Base-by-base conservation (phyloP, 2,329 filamentous ascomycete genomes). In the Alternaria sp. region DNA sequence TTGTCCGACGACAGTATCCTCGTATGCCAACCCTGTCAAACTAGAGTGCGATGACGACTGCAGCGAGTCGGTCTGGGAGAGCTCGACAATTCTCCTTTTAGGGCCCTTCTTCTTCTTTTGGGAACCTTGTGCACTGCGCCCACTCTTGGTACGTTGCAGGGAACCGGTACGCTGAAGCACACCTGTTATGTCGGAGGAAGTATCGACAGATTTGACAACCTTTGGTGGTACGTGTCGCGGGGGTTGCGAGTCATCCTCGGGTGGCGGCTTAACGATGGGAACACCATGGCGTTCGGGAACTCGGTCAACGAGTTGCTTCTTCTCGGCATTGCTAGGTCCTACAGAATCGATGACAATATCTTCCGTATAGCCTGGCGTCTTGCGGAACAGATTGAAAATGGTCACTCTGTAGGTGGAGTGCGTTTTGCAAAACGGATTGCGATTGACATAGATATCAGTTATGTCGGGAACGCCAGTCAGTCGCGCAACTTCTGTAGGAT, bases 331-430 rank as follows among this genome's bases (percentile, higher is more conserved):
- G n/a, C 87, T 90, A 1, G 96, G 95, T 0, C 91, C 91, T 32
- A 88, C 88, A 3, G 91, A 90, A 77, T 99, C 96, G 71, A 99
- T 95, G 49, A 93, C 85, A 63, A 98, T 89, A 75, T 99, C 96
- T 69, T 97, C 92, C 0, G 90, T 91, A 74, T 96, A 97, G 6
- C 96, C 96, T 11, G 95, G 93, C 0, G 93, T 93, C 62, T 89
- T 90, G 67, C 96, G 89, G 85, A 99, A 99, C 3, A 98, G 85
- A 74, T 98, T 99, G 88, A 99, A 97, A 66, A 98, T 96, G 19
- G 90, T 92, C 68, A 97, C 86, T 52, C 96, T 89, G 77, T 97
- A 97, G 71, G 91, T 89, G 62, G 90, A 86, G 77, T 97, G 93
- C 1, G 93, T 94, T 71, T 92, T 93, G 46, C 91, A 92, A 74